These are phyloP conservation scores for Fraxinus greggii DNA, from an alignment of 305 asterid species.

Conservation along the genomic window DNA sequence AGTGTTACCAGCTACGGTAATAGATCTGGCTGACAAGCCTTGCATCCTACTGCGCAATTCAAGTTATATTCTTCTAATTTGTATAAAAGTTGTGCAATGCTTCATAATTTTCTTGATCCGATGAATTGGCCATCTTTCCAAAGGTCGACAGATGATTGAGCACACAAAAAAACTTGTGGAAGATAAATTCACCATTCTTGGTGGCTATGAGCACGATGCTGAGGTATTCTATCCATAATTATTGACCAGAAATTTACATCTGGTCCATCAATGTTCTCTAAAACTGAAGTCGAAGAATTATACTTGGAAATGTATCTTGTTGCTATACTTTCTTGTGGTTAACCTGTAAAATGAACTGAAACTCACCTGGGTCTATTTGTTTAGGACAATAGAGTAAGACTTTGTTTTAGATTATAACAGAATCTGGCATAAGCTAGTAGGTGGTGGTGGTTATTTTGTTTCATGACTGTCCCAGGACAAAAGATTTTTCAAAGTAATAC, in stretches of 20 bases:
- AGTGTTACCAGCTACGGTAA: constrained; percentile 99
- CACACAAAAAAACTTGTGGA: constrained; percentile 95
- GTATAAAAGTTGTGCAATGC: constrained; percentile 8
- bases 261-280: constrained; percentile 16
- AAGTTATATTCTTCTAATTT: background rate
- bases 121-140: constrained; percentile 24
- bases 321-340: constrained; percentile 4
- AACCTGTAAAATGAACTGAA: background rate
- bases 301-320: constrained; percentile 9
- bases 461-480: background rate
- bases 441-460: constrained; percentile 5
- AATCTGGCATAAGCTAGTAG: background rate
- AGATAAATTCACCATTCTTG: constrained; percentile 75
- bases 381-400: background rate
- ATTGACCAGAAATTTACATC: constrained; percentile 35
- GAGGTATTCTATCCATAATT: constrained; percentile 54
- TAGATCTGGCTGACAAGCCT: constrained; percentile 19
- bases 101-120: constrained; percentile 29
- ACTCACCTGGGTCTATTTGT: background rate
- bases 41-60: constrained; percentile 18
- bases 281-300: background rate
- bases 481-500: background rate
- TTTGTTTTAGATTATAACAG: constrained; percentile 2
- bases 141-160: constrained; percentile 99
- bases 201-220: constrained; percentile 88